phyloP scores from a whole-genome alignment of 2,329 filamentous ascomycete species.

The Eurotiales sp. region DNA sequence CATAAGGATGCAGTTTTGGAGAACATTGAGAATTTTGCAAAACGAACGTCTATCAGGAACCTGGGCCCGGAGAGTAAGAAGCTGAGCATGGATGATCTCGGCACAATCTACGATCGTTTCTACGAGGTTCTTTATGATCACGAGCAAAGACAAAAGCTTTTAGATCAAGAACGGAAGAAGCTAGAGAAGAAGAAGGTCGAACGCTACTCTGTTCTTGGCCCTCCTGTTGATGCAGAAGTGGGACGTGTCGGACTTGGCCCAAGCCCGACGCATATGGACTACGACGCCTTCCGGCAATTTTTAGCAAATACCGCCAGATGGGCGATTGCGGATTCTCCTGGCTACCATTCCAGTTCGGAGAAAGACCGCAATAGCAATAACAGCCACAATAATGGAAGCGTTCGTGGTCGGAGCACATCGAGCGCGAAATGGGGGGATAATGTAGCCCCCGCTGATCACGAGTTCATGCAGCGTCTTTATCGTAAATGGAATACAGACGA shows the following conservation, averaged over 20 bases:
- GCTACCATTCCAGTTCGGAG: conserved; percentile 47
- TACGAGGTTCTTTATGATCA: conserved; percentile 89
- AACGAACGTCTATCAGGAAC: conserved; percentile 92
- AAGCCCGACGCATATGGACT: conserved; percentile 93
- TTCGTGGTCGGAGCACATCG: conserved; percentile 48
- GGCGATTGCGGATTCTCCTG: conserved; percentile 84
- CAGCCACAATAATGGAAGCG: conserved; percentile 39
- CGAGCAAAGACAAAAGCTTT: conserved; percentile 73
- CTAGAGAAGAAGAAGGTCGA: conserved; percentile 58
- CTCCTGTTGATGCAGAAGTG: conserved; percentile 63
- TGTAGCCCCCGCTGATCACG: conserved; percentile 80
- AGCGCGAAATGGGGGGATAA: conserved; percentile 54
- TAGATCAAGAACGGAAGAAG: conserved; percentile 69
- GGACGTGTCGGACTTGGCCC: conserved; percentile 84
- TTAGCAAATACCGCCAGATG: conserved; percentile 84
- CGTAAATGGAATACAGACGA: conserved; percentile 80
- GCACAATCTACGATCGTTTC: conserved; percentile 89
- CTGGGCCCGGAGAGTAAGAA: conserved; percentile 94
- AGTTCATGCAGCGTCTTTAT: conserved; percentile 88
- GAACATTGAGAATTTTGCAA: conserved; percentile 96
- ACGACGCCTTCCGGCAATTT: conserved; percentile 92
- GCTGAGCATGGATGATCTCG: conserved; percentile 77
- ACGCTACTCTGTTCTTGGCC: conserved; percentile 39
- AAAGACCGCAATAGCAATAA: conserved; percentile 41
- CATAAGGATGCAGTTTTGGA: conserved; percentile 93